These are phyloP conservation scores for Metschnikowia lochheadii DNA, from an alignment of 805 yeast genomes.

Conservation along the genomic window DNA sequence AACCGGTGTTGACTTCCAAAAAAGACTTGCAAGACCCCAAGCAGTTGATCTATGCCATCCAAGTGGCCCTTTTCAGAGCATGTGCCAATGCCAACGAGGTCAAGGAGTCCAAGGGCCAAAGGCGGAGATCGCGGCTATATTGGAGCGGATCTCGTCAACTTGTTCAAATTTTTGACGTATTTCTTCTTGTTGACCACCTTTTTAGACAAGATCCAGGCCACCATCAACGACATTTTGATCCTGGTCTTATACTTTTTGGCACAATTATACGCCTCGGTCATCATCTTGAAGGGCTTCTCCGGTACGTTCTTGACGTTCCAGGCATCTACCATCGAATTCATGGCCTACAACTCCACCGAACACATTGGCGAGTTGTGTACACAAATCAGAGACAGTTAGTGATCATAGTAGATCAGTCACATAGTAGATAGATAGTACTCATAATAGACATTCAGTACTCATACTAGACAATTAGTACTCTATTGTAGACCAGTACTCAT, in stretches of 20 bases:
- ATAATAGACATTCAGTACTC: too few species aligned
- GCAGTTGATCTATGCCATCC: constrained; percentile 23
- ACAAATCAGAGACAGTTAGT: constrained; percentile 33
- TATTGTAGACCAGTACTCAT: too few species aligned
- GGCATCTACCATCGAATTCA: constrained; percentile 47
- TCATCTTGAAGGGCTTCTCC: constrained; percentile 62
- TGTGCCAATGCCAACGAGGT: constrained; percentile 28
- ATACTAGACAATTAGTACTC: too few species aligned
- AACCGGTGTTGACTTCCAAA: constrained; percentile 25
- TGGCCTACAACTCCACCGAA: constrained; percentile 43
- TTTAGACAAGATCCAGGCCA: constrained; percentile 32
- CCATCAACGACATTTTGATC: constrained; percentile 37
- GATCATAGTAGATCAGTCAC: too few species aligned
- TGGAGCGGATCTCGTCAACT: constrained; percentile 41
- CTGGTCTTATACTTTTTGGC: constrained; percentile 52
- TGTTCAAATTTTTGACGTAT: constrained; percentile 50
- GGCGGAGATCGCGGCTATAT: constrained; percentile 42
- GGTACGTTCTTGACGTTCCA: constrained; percentile 67
- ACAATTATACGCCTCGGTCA: constrained; percentile 51
- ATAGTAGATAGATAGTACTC: too few species aligned
- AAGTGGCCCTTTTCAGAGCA: constrained; percentile 38
- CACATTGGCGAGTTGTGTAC: constrained; percentile 30
- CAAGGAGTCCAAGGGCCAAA: constrained; percentile 24
- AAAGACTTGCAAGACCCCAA: constrained; percentile 22
- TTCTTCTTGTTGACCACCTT: constrained; percentile 43